Evolutionary conservation across 306 rosid species (phyloP), one percentile per base, ranked within the genome.

Genomic region (Glycine tomentella): DNA sequence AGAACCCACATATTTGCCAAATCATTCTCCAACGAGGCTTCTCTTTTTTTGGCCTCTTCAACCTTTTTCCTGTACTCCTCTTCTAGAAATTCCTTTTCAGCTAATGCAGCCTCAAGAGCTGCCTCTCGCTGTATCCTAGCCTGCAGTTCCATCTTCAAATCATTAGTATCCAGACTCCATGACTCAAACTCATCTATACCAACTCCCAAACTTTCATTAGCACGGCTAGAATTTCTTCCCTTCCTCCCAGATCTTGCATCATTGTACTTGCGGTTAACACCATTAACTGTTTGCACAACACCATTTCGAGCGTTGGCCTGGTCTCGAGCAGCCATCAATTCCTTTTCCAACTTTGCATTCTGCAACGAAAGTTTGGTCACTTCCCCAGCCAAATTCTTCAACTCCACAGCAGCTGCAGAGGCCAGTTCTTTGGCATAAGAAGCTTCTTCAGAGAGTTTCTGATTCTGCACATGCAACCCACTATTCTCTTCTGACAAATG

Each of bases 1-100:
- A 93, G 93, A 50, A 96, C 97, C 99, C 99, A 96, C 99, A 96
- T 96, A 89, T 88, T 92, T 42, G 99, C 97, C 78, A 96, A 92
- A 86, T 96, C 99, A 82, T 93, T 96, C 87, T 96, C 99, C 75
- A 96, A 85, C 65, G 97, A 89, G 25, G 85, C 92, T 83, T 93
- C 99, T 85, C 91, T 89, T 81, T 84, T 93, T 89, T 90, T 92
- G 78, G 94, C 93, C 77, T 90, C 99, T 62, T 96, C 99, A 84
- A 81, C 81, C 86, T 85, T 88, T 88, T 90, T 93, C 82, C 89
- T 88, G 84, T 81, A 90, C 58, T 93, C 99, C 69, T 90, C 94
- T 88, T 96, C 98, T 44, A 93, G 48, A 77, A 81, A 84, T 81
- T 96, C 97, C 88, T 93, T 96, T 76, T 93, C 97, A 69, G 97